Base-by-base conservation (phyloP, 108 stramenopile genomes). In the Stephanodiscus triporus region DNA sequence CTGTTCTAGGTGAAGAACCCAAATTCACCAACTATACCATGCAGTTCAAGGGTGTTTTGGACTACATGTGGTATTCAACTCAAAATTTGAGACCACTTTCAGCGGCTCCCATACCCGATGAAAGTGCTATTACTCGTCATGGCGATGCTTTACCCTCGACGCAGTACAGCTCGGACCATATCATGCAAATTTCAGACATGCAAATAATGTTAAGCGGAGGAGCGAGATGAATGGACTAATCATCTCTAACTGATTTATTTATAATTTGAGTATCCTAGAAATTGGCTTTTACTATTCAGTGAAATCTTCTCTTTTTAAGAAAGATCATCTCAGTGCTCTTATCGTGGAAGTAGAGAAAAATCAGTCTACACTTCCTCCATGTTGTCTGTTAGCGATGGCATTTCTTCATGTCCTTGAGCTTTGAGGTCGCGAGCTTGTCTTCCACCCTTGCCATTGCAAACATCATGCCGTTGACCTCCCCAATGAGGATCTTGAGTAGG, bases 1-100 rank as follows among this genome's bases (percentile, higher is more conserved):
- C 95, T 16, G 96, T 98, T 36, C 75, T 92, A 63, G 97, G 97
- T 30, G 85, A 90, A 63, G 97, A 99, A 78, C 99, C 99, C 0
- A 84, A 86, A 56, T 89, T 86, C 83, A 99, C 99, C 27, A 99
- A 99, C 84, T 97, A 87, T 82, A 99, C 97, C 29, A 63, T 65
- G 54, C 81, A 87, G 45, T 99, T 97, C 92, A 89, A 86, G 75
- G 99, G 99, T 32, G 86, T 86, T 27, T 83, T 99, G 73, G 99
- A 99, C 78, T 99, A 99, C 84, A 88, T 98, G 63, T 98, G 97
- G 95, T 98, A 94, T 84, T 89, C 90, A n/a, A 81, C 89, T 11
- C 85, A 81, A 60, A 87, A 88, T 74, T 62, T 97, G 72, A 81
- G 91, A 63, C 96, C 97, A 27, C 75, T 97, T 42, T 89, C 95